Evolutionary conservation across 108 stramenopile genomes (phyloP), one percentile per base, ranked within the genome.

Genomic region (Discostella pseudostelligera): DNA sequence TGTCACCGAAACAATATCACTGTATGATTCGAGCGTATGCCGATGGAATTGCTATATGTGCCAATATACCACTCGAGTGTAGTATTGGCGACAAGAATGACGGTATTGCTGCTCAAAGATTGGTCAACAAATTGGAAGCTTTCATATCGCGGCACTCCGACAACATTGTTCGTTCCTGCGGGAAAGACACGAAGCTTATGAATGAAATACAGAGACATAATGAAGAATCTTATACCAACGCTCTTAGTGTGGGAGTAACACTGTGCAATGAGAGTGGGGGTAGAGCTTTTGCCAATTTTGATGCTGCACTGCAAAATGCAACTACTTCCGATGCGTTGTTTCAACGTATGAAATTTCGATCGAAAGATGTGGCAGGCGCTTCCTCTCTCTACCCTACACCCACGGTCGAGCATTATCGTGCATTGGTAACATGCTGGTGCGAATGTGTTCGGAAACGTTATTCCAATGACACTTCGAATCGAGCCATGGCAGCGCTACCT

Each of bases 371-470:
- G 53, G 8, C 28, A 13, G 53, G 46, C 6, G 21, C 20, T 8
- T 26, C 47, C 13, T 59, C 59, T 59, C 69, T 77, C 3, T 77
- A 59, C 24, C 76, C 76, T 6, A 9, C 21, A 22, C 76, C 76
- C 16, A 62, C 68, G 35, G 49, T 35, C 59, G 64, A 77, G 29
- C 63, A 77, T 39, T 69, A 65, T 48, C 54, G 56, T 9, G 68
- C 69, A 6, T 56, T 69, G 42, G 32, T 77, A 4, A 49, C 48
- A 36, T 60, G 64, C 11, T 35, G 57, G 39, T 45, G 63, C 14
- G 69, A 77, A 70, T 77, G 69, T 20, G 44, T 77, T 2, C 49
- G 50, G 2, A 59, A 50, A 16, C 24, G 48, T 1, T 77, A 77
- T 40, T 49, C 48, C 20, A 64, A 48, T 9, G 32, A 62, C 35